Conservation (phyloP, 2,329 filamentous ascomycete species). For the Xylaria hypoxylon region DNA sequence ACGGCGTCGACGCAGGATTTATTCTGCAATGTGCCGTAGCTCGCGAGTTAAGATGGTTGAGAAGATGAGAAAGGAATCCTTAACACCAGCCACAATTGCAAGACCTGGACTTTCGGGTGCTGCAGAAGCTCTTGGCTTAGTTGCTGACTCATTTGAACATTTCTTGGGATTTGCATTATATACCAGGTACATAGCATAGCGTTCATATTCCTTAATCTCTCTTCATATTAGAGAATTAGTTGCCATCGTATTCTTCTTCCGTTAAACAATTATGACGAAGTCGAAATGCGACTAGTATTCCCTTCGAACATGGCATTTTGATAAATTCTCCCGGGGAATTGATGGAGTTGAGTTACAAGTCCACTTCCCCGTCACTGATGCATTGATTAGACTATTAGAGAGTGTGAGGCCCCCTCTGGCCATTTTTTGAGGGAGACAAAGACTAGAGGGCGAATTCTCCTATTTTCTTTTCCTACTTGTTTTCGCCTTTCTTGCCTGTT, state of each 20-base stretch:
- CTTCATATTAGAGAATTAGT: constrained; percentile 3
- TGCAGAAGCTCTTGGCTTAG: neutral
- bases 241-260: neutral
- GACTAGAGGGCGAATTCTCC: too few relatives aligned
- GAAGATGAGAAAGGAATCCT: neutral
- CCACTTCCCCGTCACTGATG: too few relatives aligned
- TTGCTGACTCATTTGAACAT: constrained; percentile 1
- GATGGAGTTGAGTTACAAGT: too few relatives aligned
- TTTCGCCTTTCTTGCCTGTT: neutral
- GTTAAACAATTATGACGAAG: too few relatives aligned
- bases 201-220: constrained; percentile 7
- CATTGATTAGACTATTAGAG: too few relatives aligned
- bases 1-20: constrained; percentile 66
- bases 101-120: neutral
- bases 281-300: too few relatives aligned
- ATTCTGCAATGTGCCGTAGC: constrained; percentile 69
- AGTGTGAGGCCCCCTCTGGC: too few relatives aligned
- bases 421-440: too few relatives aligned
- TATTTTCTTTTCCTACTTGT: too few relatives aligned
- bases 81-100: neutral
- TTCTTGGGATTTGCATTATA: constrained; percentile 14
- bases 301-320: too few relatives aligned
- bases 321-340: too few relatives aligned
- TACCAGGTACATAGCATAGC: constrained; percentile 40
- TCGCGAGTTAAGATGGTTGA: neutral